These are phyloP conservation scores for Biscogniauxia mediterranea DNA, from an alignment of 2,329 filamentous ascomycete species.

Conservation along the genomic window DNA sequence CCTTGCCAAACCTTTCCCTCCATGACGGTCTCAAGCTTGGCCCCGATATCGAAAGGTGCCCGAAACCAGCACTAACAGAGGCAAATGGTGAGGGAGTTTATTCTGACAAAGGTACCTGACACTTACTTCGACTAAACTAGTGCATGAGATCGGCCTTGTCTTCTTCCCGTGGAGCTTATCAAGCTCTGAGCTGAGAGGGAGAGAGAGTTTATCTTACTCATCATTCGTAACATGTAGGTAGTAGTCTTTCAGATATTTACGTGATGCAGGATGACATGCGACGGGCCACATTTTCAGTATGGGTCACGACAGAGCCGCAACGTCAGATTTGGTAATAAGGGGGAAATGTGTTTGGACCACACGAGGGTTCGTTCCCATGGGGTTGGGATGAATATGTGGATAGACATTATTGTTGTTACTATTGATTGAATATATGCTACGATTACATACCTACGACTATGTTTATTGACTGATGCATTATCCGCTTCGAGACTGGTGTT, in stretches of 20 bases:
- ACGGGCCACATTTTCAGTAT: slow-evolving; percentile 4
- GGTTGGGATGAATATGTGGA: not conserved
- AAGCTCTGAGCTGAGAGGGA: not conserved
- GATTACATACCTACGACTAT: too few species aligned
- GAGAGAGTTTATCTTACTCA: slow-evolving; percentile 2
- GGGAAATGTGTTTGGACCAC: slow-evolving; percentile 8
- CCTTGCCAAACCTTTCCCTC: slow-evolving; percentile 21
- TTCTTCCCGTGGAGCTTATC: slow-evolving; percentile 2
- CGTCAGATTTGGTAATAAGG: slow-evolving; percentile 14
- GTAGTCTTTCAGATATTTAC: slow-evolving; percentile 3
- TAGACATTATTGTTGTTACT: slow-evolving; percentile 6
- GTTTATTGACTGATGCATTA: not conserved
- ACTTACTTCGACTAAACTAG: slow-evolving; percentile 5
- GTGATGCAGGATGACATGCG: slow-evolving; percentile 6
- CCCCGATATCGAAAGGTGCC: slow-evolving; percentile 20
- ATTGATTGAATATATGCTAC: slow-evolving; percentile 8
- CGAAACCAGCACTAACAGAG: slow-evolving; percentile 16
- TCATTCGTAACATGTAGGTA: not conserved
- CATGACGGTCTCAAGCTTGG: slow-evolving; percentile 28
- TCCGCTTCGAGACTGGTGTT: slow-evolving; percentile 1
- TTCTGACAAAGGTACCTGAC: not conserved
- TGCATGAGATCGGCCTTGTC: slow-evolving; percentile 17
- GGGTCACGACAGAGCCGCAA: slow-evolving; percentile 25
- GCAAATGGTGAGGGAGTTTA: slow-evolving; percentile 1
- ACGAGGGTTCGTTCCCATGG: slow-evolving; percentile 6